Base-by-base conservation (phyloP, 805 yeast species). In the Metschnikowia drakensbergensis region DNA sequence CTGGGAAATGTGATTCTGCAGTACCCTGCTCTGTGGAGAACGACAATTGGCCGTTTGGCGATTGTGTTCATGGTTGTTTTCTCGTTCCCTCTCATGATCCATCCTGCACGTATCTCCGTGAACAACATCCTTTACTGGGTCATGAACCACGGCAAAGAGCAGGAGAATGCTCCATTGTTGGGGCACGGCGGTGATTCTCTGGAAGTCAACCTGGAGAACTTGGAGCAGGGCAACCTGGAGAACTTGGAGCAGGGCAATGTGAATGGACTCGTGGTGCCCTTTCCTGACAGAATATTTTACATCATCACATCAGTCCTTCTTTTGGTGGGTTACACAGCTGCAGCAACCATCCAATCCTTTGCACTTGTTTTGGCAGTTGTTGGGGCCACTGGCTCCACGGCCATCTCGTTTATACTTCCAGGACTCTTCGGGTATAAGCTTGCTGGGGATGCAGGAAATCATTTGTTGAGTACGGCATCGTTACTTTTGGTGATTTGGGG, bases 21-120 rank as follows among this genome's bases (percentile, higher is more conserved):
- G 80, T 91, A 87, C 63, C 84, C 89, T 0, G 75, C 75, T 36
- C 48, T 54, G 9, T 51, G 75, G 9, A 71, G 84, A n/a, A 80
- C 94, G 1, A 85, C 89, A 0, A 65, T 91, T 38, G 97, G 96
- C 3, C 75, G 95, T 54, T 68, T 85, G 8, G 86, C 91, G 3
- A 90, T 90, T 54, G 92, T 86, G 4, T 72, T 88, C 6, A 69
- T 90, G 64, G 96, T 91, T 25, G 76, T 85, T 54, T 75, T 89
- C 47, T 86, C 94, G n/a, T 90, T 82, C 63, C 97, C 97, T 5
- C 68, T 91, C 54, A 96, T 89, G 76, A 80, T 90, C 58, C 96
- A 90, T 58, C 97, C 97, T 0, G 88, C 95, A 29, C 76, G 97
- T 56, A 84, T 86, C 2, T 88, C 96, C 0, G 75, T 86, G 35